phyloP scores from a whole-genome alignment of 148 eudicot species.

The Rhododendron williamsianum region DNA sequence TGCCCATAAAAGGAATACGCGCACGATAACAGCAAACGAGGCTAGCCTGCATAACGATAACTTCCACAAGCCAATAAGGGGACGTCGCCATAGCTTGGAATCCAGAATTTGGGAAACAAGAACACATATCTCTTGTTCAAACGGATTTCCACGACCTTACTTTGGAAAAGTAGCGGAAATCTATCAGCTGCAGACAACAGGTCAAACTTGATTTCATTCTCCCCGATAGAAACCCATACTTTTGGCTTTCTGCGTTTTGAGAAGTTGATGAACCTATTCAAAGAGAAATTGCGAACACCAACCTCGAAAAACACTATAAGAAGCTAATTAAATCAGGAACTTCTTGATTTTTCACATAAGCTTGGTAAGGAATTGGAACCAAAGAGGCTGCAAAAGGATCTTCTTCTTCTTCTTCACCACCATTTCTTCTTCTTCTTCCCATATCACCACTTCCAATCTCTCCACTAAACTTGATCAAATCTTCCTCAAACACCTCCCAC shows the following conservation, averaged over 20 bases:
- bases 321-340: constrained; percentile 38
- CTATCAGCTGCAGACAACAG: too few species aligned
- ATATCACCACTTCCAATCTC: neutral
- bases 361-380: neutral
- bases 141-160: too few species aligned
- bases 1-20: neutral
- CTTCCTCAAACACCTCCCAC: constrained; percentile 13
- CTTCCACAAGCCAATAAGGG: too few species aligned
- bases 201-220: neutral
- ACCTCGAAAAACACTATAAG: neutral
- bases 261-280: neutral
- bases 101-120: neutral
- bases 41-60: too few species aligned
- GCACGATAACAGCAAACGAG: too few species aligned
- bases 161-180: too few species aligned
- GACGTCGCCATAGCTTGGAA: neutral
- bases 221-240: neutral
- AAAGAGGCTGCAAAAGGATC: constrained; percentile 26
- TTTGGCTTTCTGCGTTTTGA: neutral
- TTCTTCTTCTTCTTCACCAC: neutral
- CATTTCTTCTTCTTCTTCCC: neutral
- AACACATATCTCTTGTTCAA: neutral
- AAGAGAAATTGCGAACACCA: neutral
- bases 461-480: neutral
- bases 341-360: constrained; percentile 2